A percentile compares a stretch with the other conserved stretches of the same genome.
Evolutionary conservation across 164 flowering plant species (phyloP).

Genomic region (Magnolia changhungtana): DNA sequence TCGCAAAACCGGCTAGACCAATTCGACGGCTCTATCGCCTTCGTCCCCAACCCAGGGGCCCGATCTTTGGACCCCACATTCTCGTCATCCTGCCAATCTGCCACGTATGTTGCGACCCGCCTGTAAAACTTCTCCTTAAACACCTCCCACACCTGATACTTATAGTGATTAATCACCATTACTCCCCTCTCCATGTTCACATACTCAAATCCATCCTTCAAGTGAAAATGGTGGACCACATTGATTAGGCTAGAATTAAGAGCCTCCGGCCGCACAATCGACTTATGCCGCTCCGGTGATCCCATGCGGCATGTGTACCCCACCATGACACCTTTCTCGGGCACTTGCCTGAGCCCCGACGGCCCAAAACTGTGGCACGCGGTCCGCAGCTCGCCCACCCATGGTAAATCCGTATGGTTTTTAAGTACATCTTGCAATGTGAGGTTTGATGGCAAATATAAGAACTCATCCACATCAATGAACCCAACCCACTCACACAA

Average conservation of each 20-base stretch:
- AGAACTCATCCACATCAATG: conserved; percentile 83
- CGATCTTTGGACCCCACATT: conserved; percentile 82
- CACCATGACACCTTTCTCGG: conserved; percentile 55
- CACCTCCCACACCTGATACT: conserved; percentile 91
- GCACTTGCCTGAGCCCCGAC: conserved; percentile 48
- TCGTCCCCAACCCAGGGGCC: conserved; percentile 81
- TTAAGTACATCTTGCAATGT: conserved; percentile 30
- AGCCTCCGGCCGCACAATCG: conserved; percentile 66
- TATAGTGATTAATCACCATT: conserved; percentile 75
- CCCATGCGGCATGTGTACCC: conserved; percentile 73
- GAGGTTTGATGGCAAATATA: conserved; percentile 36
- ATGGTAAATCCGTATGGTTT: conserved; percentile 28
- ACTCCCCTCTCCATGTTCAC: conserved; percentile 29
- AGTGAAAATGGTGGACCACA: conserved; percentile 83
- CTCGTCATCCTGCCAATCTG: conserved; percentile 68
- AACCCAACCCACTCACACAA: conserved; percentile 79
- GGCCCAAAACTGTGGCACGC: conserved; percentile 82
- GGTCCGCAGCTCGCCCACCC: conserved; percentile 73
- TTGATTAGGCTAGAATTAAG: conserved; percentile 56
- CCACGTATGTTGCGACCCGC: conserved; percentile 83
- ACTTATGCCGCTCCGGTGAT: conserved; percentile 73
- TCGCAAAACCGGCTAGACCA: conserved; percentile 80
- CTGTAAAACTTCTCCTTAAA: conserved; percentile 74
- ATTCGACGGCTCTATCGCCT: conserved; percentile 64
- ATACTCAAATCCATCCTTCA: conserved; percentile 34